Evolutionary conservation across 306 rosid genomes (phyloP).

Genomic region (Rosa multiflora): DNA sequence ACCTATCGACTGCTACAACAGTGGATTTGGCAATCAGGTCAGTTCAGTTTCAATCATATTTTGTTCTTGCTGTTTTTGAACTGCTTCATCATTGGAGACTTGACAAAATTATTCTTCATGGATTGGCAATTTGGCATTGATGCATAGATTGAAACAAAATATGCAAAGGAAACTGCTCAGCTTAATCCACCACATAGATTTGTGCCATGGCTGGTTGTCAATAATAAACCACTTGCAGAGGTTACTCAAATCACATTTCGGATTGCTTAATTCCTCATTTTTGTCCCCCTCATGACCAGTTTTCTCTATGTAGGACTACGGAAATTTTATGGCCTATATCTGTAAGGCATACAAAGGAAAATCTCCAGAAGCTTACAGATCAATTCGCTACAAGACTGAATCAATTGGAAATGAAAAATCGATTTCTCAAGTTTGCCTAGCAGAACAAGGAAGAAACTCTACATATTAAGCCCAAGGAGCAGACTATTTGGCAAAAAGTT

Average conservation of each 20-base stretch:
- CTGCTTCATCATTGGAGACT: background rate
- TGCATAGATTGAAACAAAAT: slow-evolving; percentile 56
- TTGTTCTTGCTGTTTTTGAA: background rate
- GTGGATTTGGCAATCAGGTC: slow-evolving; percentile 64
- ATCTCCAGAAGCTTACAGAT: slow-evolving; percentile 49
- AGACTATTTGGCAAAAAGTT: background rate
- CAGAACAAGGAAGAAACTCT: slow-evolving; percentile 29
- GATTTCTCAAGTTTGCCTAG: slow-evolving; percentile 39
- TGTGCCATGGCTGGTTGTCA: slow-evolving; percentile 89
- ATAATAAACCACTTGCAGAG: slow-evolving; percentile 70
- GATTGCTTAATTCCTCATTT: slow-evolving; percentile 5
- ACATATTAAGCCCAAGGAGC: slow-evolving; percentile 21
- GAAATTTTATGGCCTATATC: slow-evolving; percentile 52
- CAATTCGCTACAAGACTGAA: slow-evolving; percentile 32
- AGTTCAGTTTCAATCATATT: slow-evolving; percentile 8
- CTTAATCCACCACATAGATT: slow-evolving; percentile 69
- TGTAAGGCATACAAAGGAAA: slow-evolving; percentile 61
- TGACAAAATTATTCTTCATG: background rate
- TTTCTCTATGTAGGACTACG: slow-evolving; percentile 49
- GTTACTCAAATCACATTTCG: slow-evolving; percentile 28
- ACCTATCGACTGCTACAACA: slow-evolving; percentile 67
- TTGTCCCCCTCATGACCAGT: background rate
- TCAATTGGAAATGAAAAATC: slow-evolving; percentile 23
- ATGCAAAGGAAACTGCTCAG: slow-evolving; percentile 57
- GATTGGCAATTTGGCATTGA: background rate